Evolutionary conservation across 345 rosid genomes (phyloP), one percentile per base, ranked within the genome.

Genomic region (Ceriops decandra): DNA sequence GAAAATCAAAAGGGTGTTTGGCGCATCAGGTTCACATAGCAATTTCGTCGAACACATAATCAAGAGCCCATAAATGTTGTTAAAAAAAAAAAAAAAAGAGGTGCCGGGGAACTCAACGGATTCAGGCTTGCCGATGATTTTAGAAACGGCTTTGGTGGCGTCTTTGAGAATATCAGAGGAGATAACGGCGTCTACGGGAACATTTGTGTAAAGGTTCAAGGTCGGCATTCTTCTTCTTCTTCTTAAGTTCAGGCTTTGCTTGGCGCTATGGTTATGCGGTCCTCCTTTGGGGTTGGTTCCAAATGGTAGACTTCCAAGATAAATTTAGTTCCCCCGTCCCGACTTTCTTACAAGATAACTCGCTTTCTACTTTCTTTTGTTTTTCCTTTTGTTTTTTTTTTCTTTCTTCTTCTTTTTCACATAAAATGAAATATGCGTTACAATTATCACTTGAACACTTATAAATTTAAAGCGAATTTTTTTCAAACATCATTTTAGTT

Each of bases 91-190:
- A 33, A 52, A 28, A 28, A 28, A 0, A 33, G 7, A 33, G 1
- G 7, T 10, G 4, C 32, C 9, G 26, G 62, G 62, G 27, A 13
- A 62, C 66, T 58, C 61, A 81, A 90, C 99, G 32, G 97, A 91
- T 87, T 95, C 96, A 38, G 98, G 93, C 79, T 95, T 92, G 82
- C 97, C 98, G 62, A 95, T 83, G 81, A 87, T 90, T 81, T 90
- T 91, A 59, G 97, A 77, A 60, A 95, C 89, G 59, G 84, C 89
- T 62, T 90, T 87, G 64, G 99, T 91, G 68, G 96, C 93, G 75
- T 90, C 99, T 76, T 76, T 87, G 79, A 95, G 98, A 67, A 92
- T 88, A 76, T 95, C 99, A 31, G 97, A 88, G 77, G 85, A 62
- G 1, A 83, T 80, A n/a, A 91, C 97, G 6, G 96, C 72, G 65